Evolutionary conservation across 208 protist species (phyloP), one percentile per base, ranked within the genome.

Genomic region (Trypanosoma congolense): DNA sequence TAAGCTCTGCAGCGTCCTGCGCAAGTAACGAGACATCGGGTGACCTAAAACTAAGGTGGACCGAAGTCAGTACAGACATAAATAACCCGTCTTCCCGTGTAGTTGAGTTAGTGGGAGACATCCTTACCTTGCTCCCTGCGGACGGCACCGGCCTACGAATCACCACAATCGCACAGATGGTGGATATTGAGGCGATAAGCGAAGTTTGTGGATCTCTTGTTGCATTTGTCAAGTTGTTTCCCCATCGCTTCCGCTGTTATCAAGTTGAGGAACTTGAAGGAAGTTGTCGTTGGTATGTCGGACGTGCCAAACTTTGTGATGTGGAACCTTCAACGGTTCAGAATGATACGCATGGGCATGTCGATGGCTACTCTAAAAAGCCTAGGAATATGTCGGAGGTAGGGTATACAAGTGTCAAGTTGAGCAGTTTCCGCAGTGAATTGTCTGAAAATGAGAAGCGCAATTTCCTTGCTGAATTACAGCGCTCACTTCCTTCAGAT

Each of bases 101-200:
- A 44, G 10, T 41, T 21, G 49, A 33, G 2, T 38, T 85, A 0
- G 50, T 87, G 8, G 58, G 67, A 4, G 51, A 71, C 5, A 73
- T 73, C 21, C 46, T 74, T 2, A 38, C 72, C 6, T 52, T 77
- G 35, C 66, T 92, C 24, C 85, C 85, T 8, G 26, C 45, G 14
- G 75, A 84, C 51, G 85, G 81, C n/a, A 29, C 47, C 0, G 28
- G 63, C 1, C 25, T 79, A 44, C 68, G 61, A 4, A 65, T 92
- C 18, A 89, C 80, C 9, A 70, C 77, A 16, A 36, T 92, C 26
- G 72, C 80, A 3, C 73, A 53, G 0, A 29, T 30, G 2, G 31
- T 92, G 24, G 78, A 92, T 45, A 36, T 74, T 42, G 80, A 92
- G 67, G 55, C 65, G 5, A 50, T 92, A 25, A 71, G 65, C 44